These are phyloP conservation scores for Amanita jacksonii DNA, from an alignment of 768 basidiomycete genomes.

Conservation along the genomic window DNA sequence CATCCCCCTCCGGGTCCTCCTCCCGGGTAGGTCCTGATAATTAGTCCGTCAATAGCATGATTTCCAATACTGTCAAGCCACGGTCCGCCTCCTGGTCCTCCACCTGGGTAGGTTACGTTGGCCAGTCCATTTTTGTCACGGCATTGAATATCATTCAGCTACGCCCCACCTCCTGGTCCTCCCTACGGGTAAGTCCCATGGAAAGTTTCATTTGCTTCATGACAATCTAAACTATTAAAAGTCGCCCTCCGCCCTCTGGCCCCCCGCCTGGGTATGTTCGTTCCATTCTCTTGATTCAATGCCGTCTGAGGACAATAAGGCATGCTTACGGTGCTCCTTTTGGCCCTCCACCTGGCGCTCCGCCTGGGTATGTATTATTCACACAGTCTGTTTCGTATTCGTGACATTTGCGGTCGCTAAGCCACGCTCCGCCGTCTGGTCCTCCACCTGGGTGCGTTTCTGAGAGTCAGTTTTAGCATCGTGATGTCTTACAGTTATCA, in stretches of 20 bases:
- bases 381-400: not conserved
- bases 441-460: conserved; percentile 13
- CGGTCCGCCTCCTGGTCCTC: conserved; percentile 14
- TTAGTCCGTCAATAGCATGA: not conserved
- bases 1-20: conserved; percentile 10
- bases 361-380: conserved; percentile 13
- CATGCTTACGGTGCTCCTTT: conserved; percentile 8
- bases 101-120: conserved; percentile 12
- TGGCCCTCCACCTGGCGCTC: conserved; percentile 9
- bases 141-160: conserved; percentile 11
- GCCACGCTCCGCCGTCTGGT: conserved; percentile 15
- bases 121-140: too few species aligned
- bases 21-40: conserved; percentile 11
- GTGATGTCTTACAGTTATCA: not conserved
- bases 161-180: conserved; percentile 17
- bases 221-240: too few species aligned
- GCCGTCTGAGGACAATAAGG: too few species aligned
- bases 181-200: conserved; percentile 17
- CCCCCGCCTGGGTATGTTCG: not conserved
- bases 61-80: conserved; percentile 9
- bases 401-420: not conserved
- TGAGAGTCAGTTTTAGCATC: too few species aligned
- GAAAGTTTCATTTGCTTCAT: too few species aligned
- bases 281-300: too few species aligned
- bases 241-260: too few species aligned